phyloP scores from a whole-genome alignment of 192 early-diverging fungal species.

The Umbelopsis vinacea region DNA sequence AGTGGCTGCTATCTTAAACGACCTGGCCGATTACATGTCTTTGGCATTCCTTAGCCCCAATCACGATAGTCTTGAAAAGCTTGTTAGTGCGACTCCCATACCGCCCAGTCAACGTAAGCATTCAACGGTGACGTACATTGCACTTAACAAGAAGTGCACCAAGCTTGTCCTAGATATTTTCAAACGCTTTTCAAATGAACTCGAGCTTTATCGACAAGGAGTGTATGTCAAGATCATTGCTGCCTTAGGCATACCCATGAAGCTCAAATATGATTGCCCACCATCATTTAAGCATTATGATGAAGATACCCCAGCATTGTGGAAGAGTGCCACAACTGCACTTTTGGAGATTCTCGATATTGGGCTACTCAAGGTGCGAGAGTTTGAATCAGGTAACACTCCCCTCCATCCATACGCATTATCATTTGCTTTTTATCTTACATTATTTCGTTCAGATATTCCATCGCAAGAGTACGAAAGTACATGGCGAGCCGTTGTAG shows the following conservation, averaged over 20 bases:
- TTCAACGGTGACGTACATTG: slow-evolving; percentile 71
- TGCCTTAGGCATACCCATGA: slow-evolving; percentile 73
- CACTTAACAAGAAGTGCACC: slow-evolving; percentile 69
- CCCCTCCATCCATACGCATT: not conserved
- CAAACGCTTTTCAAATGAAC: slow-evolving; percentile 50
- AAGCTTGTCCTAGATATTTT: slow-evolving; percentile 57
- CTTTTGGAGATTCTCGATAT: slow-evolving; percentile 61
- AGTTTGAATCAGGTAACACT: slow-evolving; percentile 44
- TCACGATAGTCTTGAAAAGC: slow-evolving; percentile 22
- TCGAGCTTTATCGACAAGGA: slow-evolving; percentile 56
- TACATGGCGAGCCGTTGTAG: slow-evolving; percentile 58
- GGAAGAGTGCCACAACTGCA: slow-evolving; percentile 69
- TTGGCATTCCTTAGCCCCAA: slow-evolving; percentile 45
- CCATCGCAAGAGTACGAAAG: slow-evolving; percentile 54
- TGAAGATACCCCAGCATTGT: slow-evolving; percentile 68
- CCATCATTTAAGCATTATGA: slow-evolving; percentile 65
- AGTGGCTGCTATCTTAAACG: slow-evolving; percentile 42
- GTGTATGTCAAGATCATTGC: slow-evolving; percentile 57
- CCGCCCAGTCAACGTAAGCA: slow-evolving; percentile 37
- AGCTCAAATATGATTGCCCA: slow-evolving; percentile 77
- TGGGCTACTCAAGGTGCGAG: slow-evolving; percentile 48
- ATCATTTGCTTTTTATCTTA: too few relatives aligned
- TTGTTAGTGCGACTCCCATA: slow-evolving; percentile 11
- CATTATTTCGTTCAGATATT: slow-evolving; percentile 46
- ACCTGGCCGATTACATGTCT: slow-evolving; percentile 48